Evolutionary conservation across 225 moss, liverwort and hornwort species (phyloP), one percentile per base, ranked within the genome.

Genomic region (Asterella californica): DNA sequence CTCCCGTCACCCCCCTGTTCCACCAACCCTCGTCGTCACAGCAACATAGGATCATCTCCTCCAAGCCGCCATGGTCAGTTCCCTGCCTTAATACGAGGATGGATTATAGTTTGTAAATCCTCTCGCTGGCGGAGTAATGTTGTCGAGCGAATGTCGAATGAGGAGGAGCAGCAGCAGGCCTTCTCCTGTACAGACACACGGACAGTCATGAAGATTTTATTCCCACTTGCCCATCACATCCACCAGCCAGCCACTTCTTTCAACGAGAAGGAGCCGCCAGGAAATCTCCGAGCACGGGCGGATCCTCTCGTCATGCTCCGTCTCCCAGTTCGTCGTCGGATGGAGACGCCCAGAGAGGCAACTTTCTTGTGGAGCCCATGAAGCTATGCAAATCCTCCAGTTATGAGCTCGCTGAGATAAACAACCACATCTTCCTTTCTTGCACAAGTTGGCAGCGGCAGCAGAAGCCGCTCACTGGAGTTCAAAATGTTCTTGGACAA

Each of bases 251-350:
- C 57, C 57, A 57, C 21, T 48, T n/a, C 47, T 48, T 47, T 71
- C 71, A 42, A 71, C 71, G 46, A 71, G 71, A 27, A 47, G 27
- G 25, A n/a, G 24, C 25, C 71, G 71, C 48, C 46, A 71, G 46
- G 48, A 47, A 21, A 71, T 25, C 47, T 71, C 46, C 71, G 9
- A 70, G 38, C 9, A 27, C 22, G 61, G 19, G 10, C 61, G 22
- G n/a, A 21, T 61, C 38, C 70, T n/a, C 24, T 47, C 71, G 71
- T 47, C 71, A 71, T 71, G 71, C 25, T 47, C 27, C 67, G 47
- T 27, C 25, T 27, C 61, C 27, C 6, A 6, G 8, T 25, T 21
- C 9, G 25, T 10, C n/a, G 10, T 21, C n/a, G 27, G n/a, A 61
- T 17, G 17, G 5, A 52, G 17, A 21, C n/a, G 3, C n/a, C 5